These are phyloP conservation scores for Spathaspora hagerdaliae DNA, from an alignment of 805 yeast species.

Conservation along the genomic window DNA sequence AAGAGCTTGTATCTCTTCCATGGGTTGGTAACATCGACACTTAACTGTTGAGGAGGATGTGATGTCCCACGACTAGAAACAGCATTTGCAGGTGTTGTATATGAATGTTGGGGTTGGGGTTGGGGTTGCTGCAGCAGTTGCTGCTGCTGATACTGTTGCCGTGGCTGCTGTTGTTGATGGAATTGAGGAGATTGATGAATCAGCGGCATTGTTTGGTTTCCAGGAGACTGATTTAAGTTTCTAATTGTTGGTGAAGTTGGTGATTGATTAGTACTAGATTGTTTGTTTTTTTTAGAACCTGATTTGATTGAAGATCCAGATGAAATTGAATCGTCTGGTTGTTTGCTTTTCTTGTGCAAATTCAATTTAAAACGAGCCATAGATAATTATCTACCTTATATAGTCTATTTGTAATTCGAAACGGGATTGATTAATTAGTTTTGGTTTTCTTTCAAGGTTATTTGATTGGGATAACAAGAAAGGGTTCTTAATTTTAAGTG, in stretches of 20 bases:
- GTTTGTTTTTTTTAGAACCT: neutral
- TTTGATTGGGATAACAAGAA: no score
- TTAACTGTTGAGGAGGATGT: slow-evolving; percentile 2
- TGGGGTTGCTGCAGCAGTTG: neutral
- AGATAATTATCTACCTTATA: no score
- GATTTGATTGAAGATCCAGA: neutral
- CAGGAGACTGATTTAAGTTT: neutral
- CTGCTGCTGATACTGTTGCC: neutral
- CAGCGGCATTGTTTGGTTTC: neutral
- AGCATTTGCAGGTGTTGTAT: neutral
- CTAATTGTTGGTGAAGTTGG: neutral
- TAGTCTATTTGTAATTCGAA: no score
- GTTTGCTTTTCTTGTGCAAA: slow-evolving; percentile 35
- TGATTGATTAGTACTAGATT: neutral
- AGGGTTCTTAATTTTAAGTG: no score
- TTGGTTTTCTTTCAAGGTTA: no score
- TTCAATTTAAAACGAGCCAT: slow-evolving; percentile 63
- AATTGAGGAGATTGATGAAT: slow-evolving; percentile 1
- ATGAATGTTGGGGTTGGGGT: neutral
- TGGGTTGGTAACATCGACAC: slow-evolving; percentile 37
- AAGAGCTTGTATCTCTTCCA: slow-evolving; percentile 64
- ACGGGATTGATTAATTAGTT: no score
- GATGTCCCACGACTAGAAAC: neutral
- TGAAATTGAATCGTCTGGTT: slow-evolving; percentile 1
- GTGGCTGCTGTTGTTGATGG: neutral